Evolutionary conservation across 768 basidiomycete species (phyloP).

Genomic region (Sistotremastrum suecicum): DNA sequence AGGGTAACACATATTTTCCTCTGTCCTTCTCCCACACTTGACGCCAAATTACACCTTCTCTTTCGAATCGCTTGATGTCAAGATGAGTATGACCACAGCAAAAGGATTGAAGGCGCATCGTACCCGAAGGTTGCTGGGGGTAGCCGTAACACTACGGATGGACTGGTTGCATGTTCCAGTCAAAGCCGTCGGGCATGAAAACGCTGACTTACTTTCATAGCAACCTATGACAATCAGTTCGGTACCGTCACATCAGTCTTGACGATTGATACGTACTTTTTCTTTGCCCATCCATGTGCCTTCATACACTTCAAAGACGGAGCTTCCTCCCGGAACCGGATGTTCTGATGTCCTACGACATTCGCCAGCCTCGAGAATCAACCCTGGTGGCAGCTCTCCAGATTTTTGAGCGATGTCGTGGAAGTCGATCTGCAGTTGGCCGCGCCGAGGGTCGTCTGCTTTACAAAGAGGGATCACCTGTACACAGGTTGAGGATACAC

Average conservation of each 20-base stretch:
- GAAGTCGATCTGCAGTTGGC: conserved; percentile 33
- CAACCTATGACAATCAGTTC: no score
- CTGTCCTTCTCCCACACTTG: conserved; percentile 37
- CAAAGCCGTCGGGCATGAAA: no score
- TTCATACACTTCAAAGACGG: conserved; percentile 37
- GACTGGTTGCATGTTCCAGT: conserved; percentile 14
- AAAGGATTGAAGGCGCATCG: neutral
- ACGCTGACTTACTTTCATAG: no score
- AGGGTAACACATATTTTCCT: conserved; percentile 38
- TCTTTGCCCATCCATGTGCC: conserved; percentile 38
- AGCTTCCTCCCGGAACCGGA: conserved; percentile 33
- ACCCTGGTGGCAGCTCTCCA: conserved; percentile 32
- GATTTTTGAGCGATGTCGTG: conserved; percentile 35
- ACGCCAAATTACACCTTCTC: conserved; percentile 42
- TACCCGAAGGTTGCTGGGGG: conserved; percentile 31
- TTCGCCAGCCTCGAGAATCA: conserved; percentile 38
- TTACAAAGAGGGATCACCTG: conserved; percentile 11
- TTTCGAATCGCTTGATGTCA: conserved; percentile 28
- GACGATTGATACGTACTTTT: conserved; percentile 26
- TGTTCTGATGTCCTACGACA: conserved; percentile 32
- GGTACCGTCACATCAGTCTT: no score
- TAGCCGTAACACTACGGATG: conserved; percentile 34
- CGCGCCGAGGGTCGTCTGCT: conserved; percentile 11
- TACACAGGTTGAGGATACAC: neutral
- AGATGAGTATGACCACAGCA: conserved; percentile 1